Percentiles rank a stretch among this genome's conserved stretches.
Conservation (phyloP, 495 filamentous ascomycete genomes). For the Aspergillus carlsbadensis region DNA sequence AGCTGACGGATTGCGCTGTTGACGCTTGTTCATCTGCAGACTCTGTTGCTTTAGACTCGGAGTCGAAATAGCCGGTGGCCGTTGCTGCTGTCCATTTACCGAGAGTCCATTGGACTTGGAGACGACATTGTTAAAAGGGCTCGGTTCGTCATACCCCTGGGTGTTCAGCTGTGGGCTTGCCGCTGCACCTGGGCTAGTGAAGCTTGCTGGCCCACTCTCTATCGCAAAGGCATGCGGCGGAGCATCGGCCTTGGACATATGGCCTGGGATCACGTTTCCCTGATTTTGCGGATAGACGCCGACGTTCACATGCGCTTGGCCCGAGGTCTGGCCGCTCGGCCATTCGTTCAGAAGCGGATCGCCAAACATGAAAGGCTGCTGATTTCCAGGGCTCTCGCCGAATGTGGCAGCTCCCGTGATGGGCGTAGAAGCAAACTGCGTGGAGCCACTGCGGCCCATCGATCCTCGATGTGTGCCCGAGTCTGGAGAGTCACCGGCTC, state of each 20-base stretch:
- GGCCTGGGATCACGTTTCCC: constrained; percentile 39
- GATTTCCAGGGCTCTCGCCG: constrained; percentile 45
- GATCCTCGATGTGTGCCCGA: constrained; percentile 48
- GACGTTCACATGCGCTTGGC: constrained; percentile 41
- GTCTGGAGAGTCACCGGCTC: constrained; percentile 78
- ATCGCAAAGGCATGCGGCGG: constrained; percentile 71
- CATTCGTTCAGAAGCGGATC: constrained; percentile 49
- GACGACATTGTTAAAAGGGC: constrained; percentile 23
- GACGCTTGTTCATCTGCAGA: constrained; percentile 44
- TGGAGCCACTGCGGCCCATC: constrained; percentile 48
- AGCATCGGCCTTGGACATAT: constrained; percentile 49
- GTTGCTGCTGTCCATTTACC: constrained; percentile 9
- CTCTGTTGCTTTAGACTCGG: constrained; percentile 49
- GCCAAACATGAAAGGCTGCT: constrained; percentile 49
- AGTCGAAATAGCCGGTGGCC: constrained; percentile 39
- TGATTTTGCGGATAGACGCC: constrained; percentile 40
- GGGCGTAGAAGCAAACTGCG: constrained; percentile 43
- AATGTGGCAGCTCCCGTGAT: constrained; percentile 31
- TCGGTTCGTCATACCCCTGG: constrained; percentile 37
- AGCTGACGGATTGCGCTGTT: constrained; percentile 70
- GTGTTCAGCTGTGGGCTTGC: constrained; percentile 48
- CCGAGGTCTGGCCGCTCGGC: constrained; percentile 39
- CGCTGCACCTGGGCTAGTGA: constrained; percentile 59
- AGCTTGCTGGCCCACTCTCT: constrained; percentile 59
- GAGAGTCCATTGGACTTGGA: constrained; percentile 35